Percentiles rank a stretch among this genome's conserved stretches.
Evolutionary conservation across 805 yeast species (phyloP).

Genomic region (Pichia thaimueangensis): DNA sequence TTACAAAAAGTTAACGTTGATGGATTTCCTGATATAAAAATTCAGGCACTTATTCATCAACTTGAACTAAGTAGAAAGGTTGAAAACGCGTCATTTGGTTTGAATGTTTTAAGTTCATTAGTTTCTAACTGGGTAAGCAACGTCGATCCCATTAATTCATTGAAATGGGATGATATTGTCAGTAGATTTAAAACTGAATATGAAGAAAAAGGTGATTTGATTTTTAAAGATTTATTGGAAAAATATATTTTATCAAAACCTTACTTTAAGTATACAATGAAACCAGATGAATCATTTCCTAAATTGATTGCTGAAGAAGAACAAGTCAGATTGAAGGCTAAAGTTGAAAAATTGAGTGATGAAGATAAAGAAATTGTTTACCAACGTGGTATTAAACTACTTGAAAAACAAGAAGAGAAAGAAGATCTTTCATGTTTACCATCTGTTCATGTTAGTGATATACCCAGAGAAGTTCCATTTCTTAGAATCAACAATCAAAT

Average conservation of each 20-base stretch:
- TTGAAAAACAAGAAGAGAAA: conserved; percentile 54
- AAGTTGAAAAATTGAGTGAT: conserved; percentile 40
- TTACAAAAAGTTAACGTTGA: conserved; percentile 37
- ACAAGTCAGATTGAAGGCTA: conserved; percentile 37
- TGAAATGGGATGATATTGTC: conserved; percentile 61
- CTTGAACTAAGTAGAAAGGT: conserved; percentile 77
- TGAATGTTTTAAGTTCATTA: conserved; percentile 63
- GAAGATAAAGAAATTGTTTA: conserved; percentile 53
- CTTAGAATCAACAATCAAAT: conserved; percentile 28
- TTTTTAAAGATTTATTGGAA: conserved; percentile 57
- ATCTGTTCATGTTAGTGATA: conserved; percentile 66
- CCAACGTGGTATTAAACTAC: conserved; percentile 53
- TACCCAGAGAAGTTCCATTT: conserved; percentile 49
- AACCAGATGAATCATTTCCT: conserved; percentile 56
- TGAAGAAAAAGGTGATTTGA: conserved; percentile 39
- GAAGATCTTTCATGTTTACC: conserved; percentile 82
- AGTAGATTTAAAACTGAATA: conserved; percentile 57
- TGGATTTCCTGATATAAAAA: conserved; percentile 50
- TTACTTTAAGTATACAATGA: conserved; percentile 67
- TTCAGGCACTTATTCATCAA: conserved; percentile 87
- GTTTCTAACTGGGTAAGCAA: conserved; percentile 84
- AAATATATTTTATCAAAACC: conserved; percentile 49
- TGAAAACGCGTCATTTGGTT: conserved; percentile 85
- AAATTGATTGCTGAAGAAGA: conserved; percentile 51
- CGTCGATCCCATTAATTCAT: conserved; percentile 62